phyloP scores from a whole-genome alignment of 2,329 filamentous ascomycete species.

The Madurella mycetomatis region DNA sequence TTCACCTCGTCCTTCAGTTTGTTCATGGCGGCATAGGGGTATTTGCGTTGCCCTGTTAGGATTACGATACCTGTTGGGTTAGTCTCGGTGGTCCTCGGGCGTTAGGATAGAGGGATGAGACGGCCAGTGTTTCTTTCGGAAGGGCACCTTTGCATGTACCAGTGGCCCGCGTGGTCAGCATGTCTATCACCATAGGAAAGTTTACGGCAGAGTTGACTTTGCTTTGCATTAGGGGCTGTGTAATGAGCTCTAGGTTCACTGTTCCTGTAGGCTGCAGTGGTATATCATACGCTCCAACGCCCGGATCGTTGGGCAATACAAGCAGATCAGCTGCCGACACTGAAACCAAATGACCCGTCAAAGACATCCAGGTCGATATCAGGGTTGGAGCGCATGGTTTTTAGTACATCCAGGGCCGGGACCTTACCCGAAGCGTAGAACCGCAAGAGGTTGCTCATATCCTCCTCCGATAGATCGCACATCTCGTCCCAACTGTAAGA shows the following conservation, averaged over 20 bases:
- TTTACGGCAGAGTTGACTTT: too few relatives aligned
- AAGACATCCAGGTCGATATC: slow-evolving; percentile 48
- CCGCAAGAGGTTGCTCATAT: slow-evolving; percentile 77
- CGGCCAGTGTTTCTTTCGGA: too few relatives aligned
- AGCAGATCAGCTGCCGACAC: slow-evolving; percentile 39
- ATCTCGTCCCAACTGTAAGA: slow-evolving; percentile 80
- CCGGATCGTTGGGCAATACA: background rate
- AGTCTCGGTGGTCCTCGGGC: background rate
- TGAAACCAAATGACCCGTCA: slow-evolving; percentile 57
- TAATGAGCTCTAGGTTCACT: too few relatives aligned
- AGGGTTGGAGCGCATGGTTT: slow-evolving; percentile 47
- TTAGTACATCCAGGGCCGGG: slow-evolving; percentile 51
- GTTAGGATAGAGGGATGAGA: background rate
- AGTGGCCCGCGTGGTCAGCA: too few relatives aligned
- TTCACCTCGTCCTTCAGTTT: background rate
- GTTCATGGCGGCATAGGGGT: background rate
- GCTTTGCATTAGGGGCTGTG: too few relatives aligned
- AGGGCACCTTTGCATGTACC: too few relatives aligned
- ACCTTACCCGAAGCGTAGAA: slow-evolving; percentile 62
- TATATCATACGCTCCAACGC: too few relatives aligned
- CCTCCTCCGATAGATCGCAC: slow-evolving; percentile 73
- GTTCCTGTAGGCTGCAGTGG: too few relatives aligned
- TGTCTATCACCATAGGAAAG: too few relatives aligned
- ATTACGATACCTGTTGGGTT: background rate
- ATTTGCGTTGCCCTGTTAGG: background rate